These are phyloP conservation scores for Plantago ovata DNA, from an alignment of 257 asterid genomes.

Conservation along the genomic window DNA sequence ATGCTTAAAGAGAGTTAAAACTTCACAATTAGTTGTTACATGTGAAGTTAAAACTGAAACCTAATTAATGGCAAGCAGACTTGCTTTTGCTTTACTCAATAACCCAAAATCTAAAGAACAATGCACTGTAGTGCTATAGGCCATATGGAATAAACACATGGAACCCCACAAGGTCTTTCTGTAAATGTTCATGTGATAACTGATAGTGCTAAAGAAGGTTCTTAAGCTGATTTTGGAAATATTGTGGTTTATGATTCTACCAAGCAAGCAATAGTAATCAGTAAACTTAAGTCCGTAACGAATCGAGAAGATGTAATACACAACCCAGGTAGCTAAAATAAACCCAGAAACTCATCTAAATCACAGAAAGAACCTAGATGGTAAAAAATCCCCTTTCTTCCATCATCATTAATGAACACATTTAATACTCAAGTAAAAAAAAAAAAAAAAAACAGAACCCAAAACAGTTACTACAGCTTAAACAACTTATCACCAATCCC, in stretches of 20 bases:
- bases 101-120: neutral
- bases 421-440: constrained; percentile 19
- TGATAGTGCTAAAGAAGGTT: too few relatives aligned
- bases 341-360: neutral
- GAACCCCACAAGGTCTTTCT: neutral
- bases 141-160: neutral
- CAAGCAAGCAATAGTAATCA: too few relatives aligned
- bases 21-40: too few relatives aligned
- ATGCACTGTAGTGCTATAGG: neutral
- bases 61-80: too few relatives aligned
- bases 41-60: too few relatives aligned
- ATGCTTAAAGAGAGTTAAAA: too few relatives aligned
- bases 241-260: too few relatives aligned
- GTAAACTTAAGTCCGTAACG: too few relatives aligned
- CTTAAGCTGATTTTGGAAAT: too few relatives aligned
- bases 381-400: neutral
- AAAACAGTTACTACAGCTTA: neutral
- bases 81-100: neutral
- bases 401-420: constrained; percentile 19
- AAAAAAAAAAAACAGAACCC: too few relatives aligned
- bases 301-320: neutral
- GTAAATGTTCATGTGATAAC: too few relatives aligned
- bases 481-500: constrained; percentile 4
- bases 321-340: too few relatives aligned
- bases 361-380: neutral